These are phyloP conservation scores for Solanum hybrid DNA, from an alignment of 305 asterid species.

Conservation along the genomic window DNA sequence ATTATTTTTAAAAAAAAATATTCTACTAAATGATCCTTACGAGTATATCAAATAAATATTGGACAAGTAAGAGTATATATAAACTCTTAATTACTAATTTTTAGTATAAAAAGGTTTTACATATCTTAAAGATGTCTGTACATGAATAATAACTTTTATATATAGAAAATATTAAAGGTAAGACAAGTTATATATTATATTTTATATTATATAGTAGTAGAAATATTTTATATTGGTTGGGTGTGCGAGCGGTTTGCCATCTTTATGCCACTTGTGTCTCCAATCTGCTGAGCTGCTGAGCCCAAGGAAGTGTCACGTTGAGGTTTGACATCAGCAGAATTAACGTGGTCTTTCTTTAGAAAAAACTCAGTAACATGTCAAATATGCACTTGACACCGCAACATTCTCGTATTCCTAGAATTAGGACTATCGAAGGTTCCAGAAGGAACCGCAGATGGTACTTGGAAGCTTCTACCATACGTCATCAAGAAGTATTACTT, in stretches of 20 bases:
- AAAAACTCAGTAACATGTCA: background rate
- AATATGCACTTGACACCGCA: background rate
- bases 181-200: background rate
- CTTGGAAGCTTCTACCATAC: background rate
- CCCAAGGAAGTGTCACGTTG: background rate
- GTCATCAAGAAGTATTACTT: background rate
- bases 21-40: background rate
- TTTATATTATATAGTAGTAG: background rate
- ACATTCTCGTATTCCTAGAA: background rate
- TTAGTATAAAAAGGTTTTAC: background rate
- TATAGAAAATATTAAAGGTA: background rate
- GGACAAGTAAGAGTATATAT: background rate
- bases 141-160: background rate
- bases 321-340: background rate
- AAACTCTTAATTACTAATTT: background rate
- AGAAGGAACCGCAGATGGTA: background rate
- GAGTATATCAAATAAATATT: background rate
- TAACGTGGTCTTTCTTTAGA: background rate
- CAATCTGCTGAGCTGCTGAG: background rate
- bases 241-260: background rate
- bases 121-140: background rate
- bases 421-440: background rate
- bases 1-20: too few relatives aligned
- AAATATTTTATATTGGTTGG: background rate
- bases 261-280: background rate